Percentiles rank a stretch among this genome's conserved stretches.
These are phyloP conservation scores for Nyctanthes arbortristis DNA, from an alignment of 257 asterid species.

Conservation along the genomic window DNA sequence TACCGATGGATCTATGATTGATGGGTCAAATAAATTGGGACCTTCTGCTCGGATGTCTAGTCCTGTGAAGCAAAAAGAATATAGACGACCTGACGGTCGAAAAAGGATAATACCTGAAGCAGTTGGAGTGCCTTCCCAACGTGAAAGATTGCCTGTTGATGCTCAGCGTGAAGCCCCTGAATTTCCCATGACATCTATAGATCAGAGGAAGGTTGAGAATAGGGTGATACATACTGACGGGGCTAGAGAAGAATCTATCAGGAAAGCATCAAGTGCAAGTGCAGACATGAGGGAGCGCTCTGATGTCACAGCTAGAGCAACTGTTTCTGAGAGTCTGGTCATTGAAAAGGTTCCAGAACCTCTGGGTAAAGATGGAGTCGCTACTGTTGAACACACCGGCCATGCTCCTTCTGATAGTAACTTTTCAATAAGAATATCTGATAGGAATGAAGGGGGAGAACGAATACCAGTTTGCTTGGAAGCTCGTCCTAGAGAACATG, in stretches of 20 bases:
- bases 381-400: conserved; percentile 64
- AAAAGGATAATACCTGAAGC: conserved; percentile 99
- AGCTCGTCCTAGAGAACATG: conserved; percentile 85
- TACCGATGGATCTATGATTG: conserved; percentile 43
- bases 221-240: conserved; percentile 38
- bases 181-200: conserved; percentile 44
- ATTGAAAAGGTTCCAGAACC: conserved; percentile 73
- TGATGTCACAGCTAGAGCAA: conserved; percentile 77
- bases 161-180: conserved; percentile 50
- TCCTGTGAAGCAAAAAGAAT: conserved; percentile 93
- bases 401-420: conserved; percentile 39
- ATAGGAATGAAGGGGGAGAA: conserved; percentile 72
- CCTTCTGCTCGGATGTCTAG: conserved; percentile 59
- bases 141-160: conserved; percentile 45
- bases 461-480: conserved; percentile 71
- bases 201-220: conserved; percentile 43
- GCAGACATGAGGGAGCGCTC: conserved; percentile 58
- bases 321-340: conserved; percentile 76
- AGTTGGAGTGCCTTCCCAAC: conserved; percentile 73
- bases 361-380: conserved; percentile 58
- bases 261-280: conserved; percentile 49
- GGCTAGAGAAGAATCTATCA: conserved; percentile 47
- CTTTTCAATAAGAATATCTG: conserved; percentile 70
- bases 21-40: conserved; percentile 47
- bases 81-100: conserved; percentile 94